Evolutionary conservation across 805 yeast species (phyloP).

Genomic region (Barnettozyma wickerhamii): DNA sequence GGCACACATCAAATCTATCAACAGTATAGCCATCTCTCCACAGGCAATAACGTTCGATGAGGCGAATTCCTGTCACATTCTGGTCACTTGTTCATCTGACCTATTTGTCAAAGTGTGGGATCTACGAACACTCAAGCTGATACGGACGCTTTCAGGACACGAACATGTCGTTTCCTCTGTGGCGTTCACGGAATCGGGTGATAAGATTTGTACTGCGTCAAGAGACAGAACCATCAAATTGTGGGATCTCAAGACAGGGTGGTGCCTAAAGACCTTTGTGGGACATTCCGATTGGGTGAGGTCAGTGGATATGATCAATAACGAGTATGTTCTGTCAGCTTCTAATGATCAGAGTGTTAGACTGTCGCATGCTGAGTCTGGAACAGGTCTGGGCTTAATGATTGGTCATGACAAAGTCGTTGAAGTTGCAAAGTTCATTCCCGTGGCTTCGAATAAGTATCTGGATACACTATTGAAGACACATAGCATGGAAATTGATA

Average conservation of each 20-base stretch:
- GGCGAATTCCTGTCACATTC: conserved; percentile 18
- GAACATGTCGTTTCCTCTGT: conserved; percentile 78
- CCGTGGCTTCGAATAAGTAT: conserved; percentile 41
- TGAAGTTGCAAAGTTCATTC: conserved; percentile 68
- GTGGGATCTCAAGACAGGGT: conserved; percentile 69
- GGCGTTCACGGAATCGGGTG: conserved; percentile 38
- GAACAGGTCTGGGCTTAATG: conserved; percentile 62
- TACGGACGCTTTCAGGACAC: conserved; percentile 74
- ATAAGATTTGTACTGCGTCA: conserved; percentile 54
- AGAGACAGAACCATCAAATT: conserved; percentile 56
- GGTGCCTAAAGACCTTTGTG: conserved; percentile 57
- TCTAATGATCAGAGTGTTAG: conserved; percentile 77
- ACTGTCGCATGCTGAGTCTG: conserved; percentile 59
- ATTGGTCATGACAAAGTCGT: conserved; percentile 82
- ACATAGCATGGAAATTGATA: conserved; percentile 12
- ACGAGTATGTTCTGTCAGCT: conserved; percentile 62
- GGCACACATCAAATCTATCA: conserved; percentile 76
- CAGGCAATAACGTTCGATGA: conserved; percentile 24
- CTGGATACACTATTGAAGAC: conserved; percentile 41
- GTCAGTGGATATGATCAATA: conserved; percentile 47
- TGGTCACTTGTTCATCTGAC: conserved; percentile 51
- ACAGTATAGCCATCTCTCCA: conserved; percentile 53
- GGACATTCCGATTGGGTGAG: conserved; percentile 93
- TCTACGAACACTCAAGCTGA: conserved; percentile 44
- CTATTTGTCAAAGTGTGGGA: conserved; percentile 69